Percentiles rank a stretch among this genome's conserved stretches.
These are phyloP conservation scores for Leptodermis oblonga DNA, from an alignment of 257 asterid species.

Conservation along the genomic window DNA sequence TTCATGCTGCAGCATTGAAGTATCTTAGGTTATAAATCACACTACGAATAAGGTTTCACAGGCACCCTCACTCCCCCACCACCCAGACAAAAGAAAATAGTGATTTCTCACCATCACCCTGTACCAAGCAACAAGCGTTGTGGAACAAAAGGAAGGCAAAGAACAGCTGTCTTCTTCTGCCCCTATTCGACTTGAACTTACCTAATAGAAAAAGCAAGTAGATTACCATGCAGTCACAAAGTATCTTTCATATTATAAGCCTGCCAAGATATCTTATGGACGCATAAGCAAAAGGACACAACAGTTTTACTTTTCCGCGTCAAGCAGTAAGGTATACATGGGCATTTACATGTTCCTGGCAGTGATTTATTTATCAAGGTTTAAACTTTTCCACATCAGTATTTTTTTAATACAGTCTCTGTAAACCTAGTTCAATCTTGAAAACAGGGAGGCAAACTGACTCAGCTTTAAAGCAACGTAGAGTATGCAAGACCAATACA, in stretches of 20 bases:
- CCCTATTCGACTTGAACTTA: constrained; percentile 35
- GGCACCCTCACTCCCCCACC: no score
- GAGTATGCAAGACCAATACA: constrained; percentile 14
- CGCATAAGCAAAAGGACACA: neutral
- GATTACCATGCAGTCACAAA: neutral
- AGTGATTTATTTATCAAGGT: neutral
- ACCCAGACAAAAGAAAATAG: neutral
- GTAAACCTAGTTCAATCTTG: neutral
- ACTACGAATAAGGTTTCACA: constrained; percentile 17
- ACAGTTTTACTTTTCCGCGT: neutral
- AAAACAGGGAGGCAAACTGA: neutral
- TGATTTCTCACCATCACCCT: constrained; percentile 62
- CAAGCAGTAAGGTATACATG: neutral
- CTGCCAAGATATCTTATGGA: neutral
- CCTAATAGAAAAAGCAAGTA: constrained; percentile 31
- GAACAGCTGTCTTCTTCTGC: constrained; percentile 39
- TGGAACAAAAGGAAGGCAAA: constrained; percentile 62
- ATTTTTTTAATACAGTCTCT: neutral
- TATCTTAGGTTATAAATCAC: constrained; percentile 25
- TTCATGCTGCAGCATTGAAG: constrained; percentile 61
- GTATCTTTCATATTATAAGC: neutral
- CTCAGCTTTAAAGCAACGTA: constrained; percentile 3
- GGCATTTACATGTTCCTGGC: neutral
- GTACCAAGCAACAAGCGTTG: constrained; percentile 71
- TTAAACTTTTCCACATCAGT: neutral